Percentiles rank a stretch among this genome's conserved stretches.
Evolutionary conservation across 1,284 basidiomycete genomes (phyloP).

Genomic region (Porogramme epimiltina): DNA sequence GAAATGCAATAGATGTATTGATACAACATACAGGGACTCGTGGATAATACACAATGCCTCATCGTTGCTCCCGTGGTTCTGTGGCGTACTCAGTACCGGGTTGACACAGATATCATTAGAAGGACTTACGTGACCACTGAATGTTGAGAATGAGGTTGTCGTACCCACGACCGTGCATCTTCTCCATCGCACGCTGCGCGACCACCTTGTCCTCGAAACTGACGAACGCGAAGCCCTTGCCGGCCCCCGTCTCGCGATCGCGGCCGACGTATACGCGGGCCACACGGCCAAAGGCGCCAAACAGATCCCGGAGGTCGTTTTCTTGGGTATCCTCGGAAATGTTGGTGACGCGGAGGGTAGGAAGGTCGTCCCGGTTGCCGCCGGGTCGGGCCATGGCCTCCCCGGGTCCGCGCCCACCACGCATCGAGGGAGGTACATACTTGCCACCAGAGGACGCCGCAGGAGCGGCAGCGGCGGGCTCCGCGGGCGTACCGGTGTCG

Average conservation of each 20-base stretch:
- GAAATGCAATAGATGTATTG: constrained; percentile 14
- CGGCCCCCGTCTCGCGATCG: constrained; percentile 92
- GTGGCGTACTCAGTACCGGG: not conserved
- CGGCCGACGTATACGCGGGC: constrained; percentile 93
- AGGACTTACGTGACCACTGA: constrained; percentile 73
- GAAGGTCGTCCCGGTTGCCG: constrained; percentile 83
- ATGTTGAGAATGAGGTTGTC: constrained; percentile 88
- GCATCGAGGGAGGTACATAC: constrained; percentile 94
- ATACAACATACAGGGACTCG: constrained; percentile 11
- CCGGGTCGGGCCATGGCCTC: constrained; percentile 77
- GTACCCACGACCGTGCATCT: constrained; percentile 91
- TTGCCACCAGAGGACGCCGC: constrained; percentile 60
- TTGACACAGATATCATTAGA: not conserved
- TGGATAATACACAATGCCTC: not conserved
- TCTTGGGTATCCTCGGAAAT: constrained; percentile 96
- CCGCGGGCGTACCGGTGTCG: constrained; percentile 40
- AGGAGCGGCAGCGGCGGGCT: constrained; percentile 43
- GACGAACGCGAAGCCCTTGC: constrained; percentile 96
- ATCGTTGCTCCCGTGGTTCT: constrained; percentile 39
- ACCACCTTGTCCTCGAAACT: constrained; percentile 85
- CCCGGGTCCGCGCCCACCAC: constrained; percentile 73
- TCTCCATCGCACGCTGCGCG: constrained; percentile 90
- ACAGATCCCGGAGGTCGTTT: constrained; percentile 92
- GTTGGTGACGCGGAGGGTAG: constrained; percentile 97
- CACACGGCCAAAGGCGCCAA: constrained; percentile 83